These are phyloP conservation scores for Phoma sp. DNA, from an alignment of 2,329 filamentous ascomycete species.

Conservation along the genomic window DNA sequence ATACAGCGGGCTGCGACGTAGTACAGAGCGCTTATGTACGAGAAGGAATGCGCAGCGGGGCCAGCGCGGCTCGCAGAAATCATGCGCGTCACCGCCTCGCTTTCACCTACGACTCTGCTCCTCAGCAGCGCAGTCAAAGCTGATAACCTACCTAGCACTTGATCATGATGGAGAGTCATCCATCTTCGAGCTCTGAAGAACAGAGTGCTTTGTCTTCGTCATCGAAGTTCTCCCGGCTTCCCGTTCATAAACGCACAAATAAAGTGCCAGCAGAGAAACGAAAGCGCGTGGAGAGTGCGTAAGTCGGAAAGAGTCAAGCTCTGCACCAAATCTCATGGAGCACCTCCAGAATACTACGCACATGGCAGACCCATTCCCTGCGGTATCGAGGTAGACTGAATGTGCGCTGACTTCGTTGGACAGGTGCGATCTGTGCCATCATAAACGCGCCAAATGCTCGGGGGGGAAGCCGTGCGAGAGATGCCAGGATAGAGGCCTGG, in stretches of 20 bases:
- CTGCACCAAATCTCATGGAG: background rate
- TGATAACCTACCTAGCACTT: background rate
- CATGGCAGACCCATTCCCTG: background rate
- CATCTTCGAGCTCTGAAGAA: background rate
- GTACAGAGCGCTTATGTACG: conserved; percentile 3
- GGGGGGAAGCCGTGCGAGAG: conserved; percentile 36
- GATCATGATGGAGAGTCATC: background rate
- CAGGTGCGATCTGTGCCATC: conserved; percentile 38
- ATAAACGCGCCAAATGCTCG: conserved; percentile 33
- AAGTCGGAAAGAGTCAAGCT: background rate
- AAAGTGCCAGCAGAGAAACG: conserved; percentile 21
- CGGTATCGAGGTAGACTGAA: background rate
- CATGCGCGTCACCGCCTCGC: conserved; percentile 12
- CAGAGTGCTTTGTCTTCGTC: conserved; percentile 4
- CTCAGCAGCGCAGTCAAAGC: conserved; percentile 1
- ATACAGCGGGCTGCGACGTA: conserved; percentile 2
- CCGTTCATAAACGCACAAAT: conserved; percentile 22
- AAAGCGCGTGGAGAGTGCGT: conserved; percentile 24
- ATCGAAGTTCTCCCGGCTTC: conserved; percentile 11
- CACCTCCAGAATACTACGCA: background rate
- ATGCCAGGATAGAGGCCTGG: conserved; percentile 24
- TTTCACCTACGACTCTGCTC: background rate
- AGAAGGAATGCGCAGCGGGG: conserved; percentile 6
- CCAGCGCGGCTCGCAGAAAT: conserved; percentile 5
- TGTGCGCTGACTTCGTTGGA: background rate